Percentiles rank a stretch among this genome's conserved stretches.
Conservation (phyloP, 176 grass and related monocot species). For the Poa annua region DNA sequence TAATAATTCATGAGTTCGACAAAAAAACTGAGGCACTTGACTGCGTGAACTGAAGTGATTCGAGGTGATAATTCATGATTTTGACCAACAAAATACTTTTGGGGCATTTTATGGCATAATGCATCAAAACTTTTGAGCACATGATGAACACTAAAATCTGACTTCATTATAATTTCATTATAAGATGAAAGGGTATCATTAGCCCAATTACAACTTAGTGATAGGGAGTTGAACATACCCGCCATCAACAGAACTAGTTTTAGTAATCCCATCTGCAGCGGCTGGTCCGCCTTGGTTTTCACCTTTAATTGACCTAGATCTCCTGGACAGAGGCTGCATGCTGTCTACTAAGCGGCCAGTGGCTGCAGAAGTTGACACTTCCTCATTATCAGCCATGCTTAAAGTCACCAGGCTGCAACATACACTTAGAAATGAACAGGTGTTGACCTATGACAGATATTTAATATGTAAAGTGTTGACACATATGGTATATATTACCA, state of each 20-base stretch:
- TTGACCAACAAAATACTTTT: neutral
- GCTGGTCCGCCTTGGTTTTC: slow-evolving; percentile 51
- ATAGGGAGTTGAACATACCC: slow-evolving; percentile 60
- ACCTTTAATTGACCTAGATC: slow-evolving; percentile 73
- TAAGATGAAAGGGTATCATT: slow-evolving; percentile 31
- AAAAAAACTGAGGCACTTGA: neutral
- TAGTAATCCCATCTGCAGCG: slow-evolving; percentile 62
- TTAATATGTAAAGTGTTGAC: neutral
- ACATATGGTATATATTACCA: slow-evolving; percentile 23
- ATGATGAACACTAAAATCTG: slow-evolving; percentile 19
- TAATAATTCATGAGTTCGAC: slow-evolving; percentile 5
- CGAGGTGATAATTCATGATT: slow-evolving; percentile 12
- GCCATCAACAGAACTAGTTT: slow-evolving; percentile 71
- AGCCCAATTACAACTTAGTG: slow-evolving; percentile 21
- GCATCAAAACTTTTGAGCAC: slow-evolving; percentile 12
- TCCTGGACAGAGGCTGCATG: slow-evolving; percentile 77
- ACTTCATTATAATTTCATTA: neutral
- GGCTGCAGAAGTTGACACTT: slow-evolving; percentile 54
- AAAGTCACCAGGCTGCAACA: slow-evolving; percentile 63
- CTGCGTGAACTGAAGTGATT: slow-evolving; percentile 23
- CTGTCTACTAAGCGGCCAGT: slow-evolving; percentile 57
- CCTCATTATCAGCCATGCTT: slow-evolving; percentile 68
- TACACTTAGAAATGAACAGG: slow-evolving; percentile 41
- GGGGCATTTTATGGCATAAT: slow-evolving; percentile 11
- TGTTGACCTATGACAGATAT: slow-evolving; percentile 35